Conservation (phyloP, 148 eudicot genomes). For the Persicaria maculosa region DNA sequence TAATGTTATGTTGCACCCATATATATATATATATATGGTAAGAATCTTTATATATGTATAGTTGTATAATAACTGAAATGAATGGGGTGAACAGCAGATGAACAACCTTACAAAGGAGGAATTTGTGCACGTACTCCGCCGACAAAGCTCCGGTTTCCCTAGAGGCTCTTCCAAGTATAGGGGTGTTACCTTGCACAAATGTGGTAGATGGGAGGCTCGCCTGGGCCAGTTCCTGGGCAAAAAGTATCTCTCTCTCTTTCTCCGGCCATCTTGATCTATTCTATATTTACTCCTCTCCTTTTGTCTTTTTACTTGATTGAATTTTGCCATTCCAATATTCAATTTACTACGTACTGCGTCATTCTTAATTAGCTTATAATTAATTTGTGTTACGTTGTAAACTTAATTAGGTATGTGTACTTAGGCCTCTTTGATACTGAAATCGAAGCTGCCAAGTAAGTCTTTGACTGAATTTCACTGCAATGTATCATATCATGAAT, state of each 20-base stretch:
- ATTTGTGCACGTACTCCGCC: constrained; percentile 80
- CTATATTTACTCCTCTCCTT: background rate
- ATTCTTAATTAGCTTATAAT: too few species aligned
- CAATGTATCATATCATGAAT: background rate
- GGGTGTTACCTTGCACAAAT: constrained; percentile 80
- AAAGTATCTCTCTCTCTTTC: constrained; percentile 32
- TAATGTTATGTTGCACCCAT: too few species aligned
- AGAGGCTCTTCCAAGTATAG: constrained; percentile 73
- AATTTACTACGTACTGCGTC: too few species aligned
- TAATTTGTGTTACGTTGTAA: background rate
- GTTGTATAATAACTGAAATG: background rate
- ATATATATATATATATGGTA: too few species aligned
- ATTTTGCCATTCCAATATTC: background rate
- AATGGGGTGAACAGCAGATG: constrained; percentile 27
- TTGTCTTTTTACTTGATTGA: background rate
- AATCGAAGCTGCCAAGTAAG: constrained; percentile 91
- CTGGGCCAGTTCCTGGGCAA: constrained; percentile 82
- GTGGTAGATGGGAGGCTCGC: constrained; percentile 89
- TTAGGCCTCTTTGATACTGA: constrained; percentile 94
- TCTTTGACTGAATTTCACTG: background rate
- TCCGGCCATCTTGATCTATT: too few species aligned
- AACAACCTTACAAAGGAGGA: constrained; percentile 63
- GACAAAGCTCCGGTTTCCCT: constrained; percentile 74
- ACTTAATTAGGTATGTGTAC: constrained; percentile 82
- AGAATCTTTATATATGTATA: background rate